Evolutionary conservation across 2,329 filamentous ascomycete species (phyloP).

Genomic region (Fusarium kyushuense): DNA sequence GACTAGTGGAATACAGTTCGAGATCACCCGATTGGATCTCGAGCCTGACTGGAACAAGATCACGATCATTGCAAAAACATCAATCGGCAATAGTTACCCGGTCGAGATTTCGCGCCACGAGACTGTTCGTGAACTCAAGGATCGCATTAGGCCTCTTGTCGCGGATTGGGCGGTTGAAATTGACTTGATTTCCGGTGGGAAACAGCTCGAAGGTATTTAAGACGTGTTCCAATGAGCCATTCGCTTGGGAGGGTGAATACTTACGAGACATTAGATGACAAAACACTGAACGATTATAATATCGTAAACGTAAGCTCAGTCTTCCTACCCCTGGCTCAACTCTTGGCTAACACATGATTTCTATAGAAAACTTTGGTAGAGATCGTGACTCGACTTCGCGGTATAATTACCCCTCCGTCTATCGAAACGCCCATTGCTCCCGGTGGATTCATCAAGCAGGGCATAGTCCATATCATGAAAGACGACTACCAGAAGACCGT

Average conservation of each 20-base stretch:
- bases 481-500: background rate
- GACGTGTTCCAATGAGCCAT: background rate
- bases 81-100: no score
- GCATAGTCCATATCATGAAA: background rate
- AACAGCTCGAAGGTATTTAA: background rate
- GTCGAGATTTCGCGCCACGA: no score
- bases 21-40: background rate
- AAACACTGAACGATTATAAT: background rate
- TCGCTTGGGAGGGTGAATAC: background rate
- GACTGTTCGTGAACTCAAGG: background rate
- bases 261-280: background rate
- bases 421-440: slow-evolving; percentile 11
- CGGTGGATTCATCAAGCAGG: slow-evolving; percentile 8
- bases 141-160: no score
- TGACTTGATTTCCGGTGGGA: background rate
- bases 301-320: background rate
- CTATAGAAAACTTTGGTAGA: background rate
- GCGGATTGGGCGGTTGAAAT: no score
- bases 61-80: no score
- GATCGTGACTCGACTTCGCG: no score
- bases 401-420: no score
- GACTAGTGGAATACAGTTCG: background rate
- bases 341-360: background rate
- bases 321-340: background rate
- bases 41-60: background rate